phyloP scores from a whole-genome alignment of 352 stramenopile species.

The Achlya hypogyna region DNA sequence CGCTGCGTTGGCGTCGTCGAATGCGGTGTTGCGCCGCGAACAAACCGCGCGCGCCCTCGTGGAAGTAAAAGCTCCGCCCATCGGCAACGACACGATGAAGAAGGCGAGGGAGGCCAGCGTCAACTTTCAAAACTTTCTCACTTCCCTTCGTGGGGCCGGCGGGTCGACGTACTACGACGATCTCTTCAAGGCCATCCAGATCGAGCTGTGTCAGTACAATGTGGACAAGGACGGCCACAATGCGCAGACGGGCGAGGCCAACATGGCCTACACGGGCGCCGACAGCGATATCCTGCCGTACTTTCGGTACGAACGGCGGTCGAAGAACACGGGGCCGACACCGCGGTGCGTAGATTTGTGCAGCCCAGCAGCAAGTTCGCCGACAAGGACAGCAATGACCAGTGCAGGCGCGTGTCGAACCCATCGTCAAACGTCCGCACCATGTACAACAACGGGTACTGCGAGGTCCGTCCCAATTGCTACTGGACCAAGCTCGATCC shows the following conservation, averaged over 20 bases:
- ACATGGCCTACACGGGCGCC: slow-evolving; percentile 1
- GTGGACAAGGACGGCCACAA: slow-evolving; percentile 16
- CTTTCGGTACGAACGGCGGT: neutral
- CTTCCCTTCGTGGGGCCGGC: slow-evolving; percentile 42
- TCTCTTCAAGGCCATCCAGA: slow-evolving; percentile 44
- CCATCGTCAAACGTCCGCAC: slow-evolving; percentile 23
- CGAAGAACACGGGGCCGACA: neutral
- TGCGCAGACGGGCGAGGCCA: slow-evolving; percentile 9
- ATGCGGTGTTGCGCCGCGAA: neutral
- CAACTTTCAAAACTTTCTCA: slow-evolving; percentile 23
- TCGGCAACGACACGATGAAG: neutral
- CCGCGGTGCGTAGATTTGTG: slow-evolving; percentile 26
- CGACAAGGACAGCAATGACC: slow-evolving; percentile 35
- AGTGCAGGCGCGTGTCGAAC: slow-evolving; percentile 27
- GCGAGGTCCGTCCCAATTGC: slow-evolving; percentile 55
- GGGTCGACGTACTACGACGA: slow-evolving; percentile 53
- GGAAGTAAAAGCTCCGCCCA: neutral
- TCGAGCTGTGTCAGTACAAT: slow-evolving; percentile 35
- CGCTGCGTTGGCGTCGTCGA: neutral
- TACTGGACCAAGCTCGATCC: slow-evolving; percentile 42
- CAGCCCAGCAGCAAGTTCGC: slow-evolving; percentile 22
- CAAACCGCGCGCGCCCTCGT: neutral
- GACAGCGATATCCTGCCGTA: slow-evolving; percentile 20
- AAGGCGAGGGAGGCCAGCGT: neutral
- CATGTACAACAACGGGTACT: slow-evolving; percentile 29